A percentile compares a stretch with the other conserved stretches of the same genome.
Conservation (phyloP, 495 filamentous ascomycete species). For the Trichoderma asperelloides region DNA sequence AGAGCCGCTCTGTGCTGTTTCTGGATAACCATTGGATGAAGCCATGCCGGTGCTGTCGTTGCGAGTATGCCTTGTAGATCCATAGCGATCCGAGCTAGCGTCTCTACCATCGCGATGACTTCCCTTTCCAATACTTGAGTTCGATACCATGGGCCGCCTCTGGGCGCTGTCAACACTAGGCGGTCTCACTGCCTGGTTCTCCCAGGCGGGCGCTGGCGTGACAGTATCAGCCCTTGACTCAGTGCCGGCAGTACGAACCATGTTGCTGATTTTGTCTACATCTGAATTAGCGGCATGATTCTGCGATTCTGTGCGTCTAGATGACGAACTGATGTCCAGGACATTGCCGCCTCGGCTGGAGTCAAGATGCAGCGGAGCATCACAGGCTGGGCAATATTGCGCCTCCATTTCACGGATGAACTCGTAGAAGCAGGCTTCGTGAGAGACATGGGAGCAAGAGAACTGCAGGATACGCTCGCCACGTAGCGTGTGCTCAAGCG, state of each 20-base stretch:
- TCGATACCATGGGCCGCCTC: slow-evolving; percentile 14
- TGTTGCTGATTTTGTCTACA: slow-evolving; percentile 88
- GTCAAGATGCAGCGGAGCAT: slow-evolving; percentile 86
- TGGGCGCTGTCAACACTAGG: slow-evolving; percentile 40
- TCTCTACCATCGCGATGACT: slow-evolving; percentile 47
- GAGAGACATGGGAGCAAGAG: slow-evolving; percentile 89
- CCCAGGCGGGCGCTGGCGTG: slow-evolving; percentile 41
- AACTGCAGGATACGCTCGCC: slow-evolving; percentile 95
- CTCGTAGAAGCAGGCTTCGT: slow-evolving; percentile 99
- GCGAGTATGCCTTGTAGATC: slow-evolving; percentile 62
- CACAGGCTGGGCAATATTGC: slow-evolving; percentile 90
- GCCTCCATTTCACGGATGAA: slow-evolving; percentile 93
- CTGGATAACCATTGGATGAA: slow-evolving; percentile 56
- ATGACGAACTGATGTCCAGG: slow-evolving; percentile 73
- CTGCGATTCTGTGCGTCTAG: slow-evolving; percentile 5
- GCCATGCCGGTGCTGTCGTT: slow-evolving; percentile 61
- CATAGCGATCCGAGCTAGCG: slow-evolving; percentile 53
- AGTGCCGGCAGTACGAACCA: slow-evolving; percentile 73
- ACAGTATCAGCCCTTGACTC: slow-evolving; percentile 46
- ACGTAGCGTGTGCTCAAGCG: slow-evolving; percentile 88
- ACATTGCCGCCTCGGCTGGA: slow-evolving; percentile 94
- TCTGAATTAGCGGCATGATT: slow-evolving; percentile 6
- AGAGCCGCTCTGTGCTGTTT: slow-evolving; percentile 48
- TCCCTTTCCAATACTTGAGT: slow-evolving; percentile 16
- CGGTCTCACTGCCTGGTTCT: slow-evolving; percentile 38